Percentiles rank a stretch among this genome's conserved stretches.
These are phyloP conservation scores for Melanogaster broomeanus DNA, from an alignment of 768 basidiomycete genomes.

Conservation along the genomic window DNA sequence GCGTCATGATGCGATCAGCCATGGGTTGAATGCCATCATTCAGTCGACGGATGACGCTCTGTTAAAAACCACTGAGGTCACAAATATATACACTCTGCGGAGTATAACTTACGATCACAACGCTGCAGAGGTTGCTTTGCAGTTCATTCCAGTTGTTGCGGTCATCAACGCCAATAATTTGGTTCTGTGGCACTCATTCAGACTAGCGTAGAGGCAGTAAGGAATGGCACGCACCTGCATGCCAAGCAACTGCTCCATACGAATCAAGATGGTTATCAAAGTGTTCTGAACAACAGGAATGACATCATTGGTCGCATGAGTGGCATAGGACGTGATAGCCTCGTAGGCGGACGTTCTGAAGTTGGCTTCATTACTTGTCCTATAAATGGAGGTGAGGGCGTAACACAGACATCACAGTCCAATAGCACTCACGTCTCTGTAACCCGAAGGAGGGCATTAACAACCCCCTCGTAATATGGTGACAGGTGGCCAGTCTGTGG, in stretches of 20 bases:
- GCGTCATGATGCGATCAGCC: constrained; percentile 94
- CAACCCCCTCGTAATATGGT: constrained; percentile 86
- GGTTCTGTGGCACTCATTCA: constrained; percentile 54
- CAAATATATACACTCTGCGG: not conserved
- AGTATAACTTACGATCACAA: constrained; percentile 67
- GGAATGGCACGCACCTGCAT: constrained; percentile 66
- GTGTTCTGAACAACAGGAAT: constrained; percentile 83
- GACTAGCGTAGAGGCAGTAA: not conserved
- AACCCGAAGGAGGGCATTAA: constrained; percentile 79
- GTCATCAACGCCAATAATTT: constrained; percentile 93
- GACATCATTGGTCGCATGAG: constrained; percentile 77
- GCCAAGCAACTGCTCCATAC: constrained; percentile 85
- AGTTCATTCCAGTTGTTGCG: constrained; percentile 99
- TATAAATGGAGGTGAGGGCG: constrained; percentile 30
- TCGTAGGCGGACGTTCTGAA: constrained; percentile 96
- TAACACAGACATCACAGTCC: not conserved
- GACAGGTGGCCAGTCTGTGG: constrained; percentile 68
- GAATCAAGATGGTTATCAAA: constrained; percentile 74
- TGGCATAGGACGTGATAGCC: constrained; percentile 86
- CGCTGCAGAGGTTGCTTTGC: constrained; percentile 92
- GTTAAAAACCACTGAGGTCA: constrained; percentile 8
- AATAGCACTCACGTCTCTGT: constrained; percentile 73
- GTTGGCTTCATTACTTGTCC: constrained; percentile 85
- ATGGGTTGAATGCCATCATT: constrained; percentile 81
- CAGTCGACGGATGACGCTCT: constrained; percentile 88